These are phyloP conservation scores for Trichosanthes truncata DNA, from an alignment of 306 rosid genomes.

Conservation along the genomic window DNA sequence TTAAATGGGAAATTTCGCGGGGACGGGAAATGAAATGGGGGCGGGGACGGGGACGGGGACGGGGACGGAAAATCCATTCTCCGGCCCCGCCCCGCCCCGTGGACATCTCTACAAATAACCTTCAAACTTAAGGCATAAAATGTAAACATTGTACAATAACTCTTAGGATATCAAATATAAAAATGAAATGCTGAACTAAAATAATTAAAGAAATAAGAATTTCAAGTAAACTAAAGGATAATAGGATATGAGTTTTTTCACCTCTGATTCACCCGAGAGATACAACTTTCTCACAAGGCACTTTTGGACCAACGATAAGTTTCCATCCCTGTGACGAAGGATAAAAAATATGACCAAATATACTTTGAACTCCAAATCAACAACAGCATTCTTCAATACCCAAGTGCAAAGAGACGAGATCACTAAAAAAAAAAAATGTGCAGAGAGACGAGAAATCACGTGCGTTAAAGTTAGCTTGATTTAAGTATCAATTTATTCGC, in stretches of 20 bases:
- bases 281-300: slow-evolving; percentile 54
- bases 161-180: background rate
- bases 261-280: slow-evolving; percentile 61
- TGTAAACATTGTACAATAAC: background rate
- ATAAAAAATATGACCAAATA: slow-evolving; percentile 8
- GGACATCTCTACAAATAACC: slow-evolving; percentile 10
- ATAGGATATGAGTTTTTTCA: slow-evolving; percentile 13
- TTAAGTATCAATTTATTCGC: background rate
- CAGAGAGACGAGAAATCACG: background rate
- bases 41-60: too few relatives aligned
- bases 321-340: slow-evolving; percentile 51
- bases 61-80: too few relatives aligned
- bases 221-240: background rate
- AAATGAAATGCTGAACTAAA: too few relatives aligned
- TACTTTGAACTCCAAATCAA: slow-evolving; percentile 3
- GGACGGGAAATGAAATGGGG: too few relatives aligned
- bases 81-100: too few relatives aligned
- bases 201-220: background rate
- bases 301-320: slow-evolving; percentile 43
- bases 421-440: too few relatives aligned
- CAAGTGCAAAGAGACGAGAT: too few relatives aligned
- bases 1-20: too few relatives aligned
- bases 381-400: background rate
- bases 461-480: background rate
- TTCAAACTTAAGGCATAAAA: background rate